These are phyloP conservation scores for Taiozyma onychis DNA, from an alignment of 1,139 yeast species.

Conservation along the genomic window DNA sequence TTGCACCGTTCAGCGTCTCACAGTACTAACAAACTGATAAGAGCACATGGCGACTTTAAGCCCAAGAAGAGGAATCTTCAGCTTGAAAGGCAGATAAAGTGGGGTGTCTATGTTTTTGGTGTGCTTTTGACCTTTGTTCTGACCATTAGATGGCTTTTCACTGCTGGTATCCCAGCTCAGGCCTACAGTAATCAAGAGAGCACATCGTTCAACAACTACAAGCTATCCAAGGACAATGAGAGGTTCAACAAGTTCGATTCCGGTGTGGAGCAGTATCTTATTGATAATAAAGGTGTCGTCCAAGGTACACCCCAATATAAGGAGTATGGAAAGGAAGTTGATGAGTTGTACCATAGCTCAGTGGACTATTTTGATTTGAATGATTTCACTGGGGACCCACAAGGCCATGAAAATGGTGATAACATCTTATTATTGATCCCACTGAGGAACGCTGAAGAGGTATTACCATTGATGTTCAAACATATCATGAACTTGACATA, in stretches of 20 bases:
- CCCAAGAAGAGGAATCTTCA: background rate
- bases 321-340: constrained; percentile 15
- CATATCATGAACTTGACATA: constrained; percentile 82
- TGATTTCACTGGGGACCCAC: constrained; percentile 47
- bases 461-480: constrained; percentile 76
- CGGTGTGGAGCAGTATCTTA: constrained; percentile 30
- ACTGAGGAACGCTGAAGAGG: constrained; percentile 74
- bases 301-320: constrained; percentile 11
- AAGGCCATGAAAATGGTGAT: constrained; percentile 55
- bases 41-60: background rate
- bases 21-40: background rate
- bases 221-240: constrained; percentile 23
- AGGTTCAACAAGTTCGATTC: constrained; percentile 29
- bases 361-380: constrained; percentile 61
- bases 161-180: constrained; percentile 8
- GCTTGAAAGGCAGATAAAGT: background rate
- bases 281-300: constrained; percentile 27
- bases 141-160: background rate
- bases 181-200: constrained; percentile 23
- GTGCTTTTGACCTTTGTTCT: constrained; percentile 3
- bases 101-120: constrained; percentile 1
- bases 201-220: constrained; percentile 28
- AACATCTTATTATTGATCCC: constrained; percentile 72
- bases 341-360: constrained; percentile 23
- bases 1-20: background rate